These are phyloP conservation scores for Penicillium polonicum DNA, from an alignment of 2,329 filamentous ascomycete genomes.

Conservation along the genomic window DNA sequence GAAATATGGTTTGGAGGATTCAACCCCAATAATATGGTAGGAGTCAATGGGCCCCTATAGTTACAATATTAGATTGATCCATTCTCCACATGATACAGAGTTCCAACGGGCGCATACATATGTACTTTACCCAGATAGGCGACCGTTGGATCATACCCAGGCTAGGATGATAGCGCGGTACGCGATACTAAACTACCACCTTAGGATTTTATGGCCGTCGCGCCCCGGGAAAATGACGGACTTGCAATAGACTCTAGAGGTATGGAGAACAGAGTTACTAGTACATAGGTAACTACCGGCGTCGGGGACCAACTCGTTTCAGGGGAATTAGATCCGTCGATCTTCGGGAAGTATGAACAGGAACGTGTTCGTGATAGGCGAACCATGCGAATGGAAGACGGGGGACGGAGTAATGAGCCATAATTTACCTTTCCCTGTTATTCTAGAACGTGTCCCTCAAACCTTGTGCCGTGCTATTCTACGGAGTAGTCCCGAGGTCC, in stretches of 20 bases:
- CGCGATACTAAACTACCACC: not conserved
- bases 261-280: too few relatives aligned
- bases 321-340: conserved; percentile 6
- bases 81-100: conserved; percentile 3
- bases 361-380: not conserved
- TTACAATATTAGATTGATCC: not conserved
- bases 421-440: not conserved
- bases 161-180: not conserved
- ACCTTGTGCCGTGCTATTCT: not conserved
- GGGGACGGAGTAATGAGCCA: not conserved
- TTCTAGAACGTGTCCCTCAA: not conserved
- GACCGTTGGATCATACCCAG: not conserved
- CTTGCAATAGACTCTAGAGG: not conserved
- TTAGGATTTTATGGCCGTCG: not conserved
- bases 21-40: not conserved
- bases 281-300: not conserved
- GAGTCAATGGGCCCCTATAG: not conserved
- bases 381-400: not conserved
- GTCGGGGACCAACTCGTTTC: not conserved
- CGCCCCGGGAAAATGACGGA: not conserved
- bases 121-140: not conserved
- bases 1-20: not conserved
- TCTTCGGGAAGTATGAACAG: not conserved
- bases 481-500: too few relatives aligned
- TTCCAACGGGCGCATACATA: not conserved